A percentile compares a stretch with the other conserved stretches of the same genome.
These are phyloP conservation scores for Lepidopterella palustris DNA, from an alignment of 495 filamentous ascomycete genomes.

Conservation along the genomic window DNA sequence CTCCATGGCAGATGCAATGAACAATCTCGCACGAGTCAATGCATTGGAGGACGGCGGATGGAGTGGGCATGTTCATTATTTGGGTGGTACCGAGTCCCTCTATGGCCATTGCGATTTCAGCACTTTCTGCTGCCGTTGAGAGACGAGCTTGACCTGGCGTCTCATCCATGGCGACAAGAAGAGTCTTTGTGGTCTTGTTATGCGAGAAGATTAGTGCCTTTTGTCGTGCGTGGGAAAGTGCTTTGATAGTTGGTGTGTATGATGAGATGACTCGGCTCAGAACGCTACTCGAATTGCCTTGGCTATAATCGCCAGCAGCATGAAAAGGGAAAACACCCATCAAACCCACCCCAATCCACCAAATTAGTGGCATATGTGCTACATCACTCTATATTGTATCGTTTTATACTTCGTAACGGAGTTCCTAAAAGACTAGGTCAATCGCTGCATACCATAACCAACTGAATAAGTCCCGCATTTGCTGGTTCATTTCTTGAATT, in stretches of 20 bases:
- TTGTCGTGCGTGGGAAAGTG: neutral
- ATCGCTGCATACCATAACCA: neutral
- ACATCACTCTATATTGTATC: neutral
- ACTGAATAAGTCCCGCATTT: neutral
- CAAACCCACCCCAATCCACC: neutral
- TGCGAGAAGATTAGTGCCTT: neutral
- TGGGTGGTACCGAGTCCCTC: too few relatives aligned
- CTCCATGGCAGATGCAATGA: neutral
- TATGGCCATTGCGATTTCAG: neutral
- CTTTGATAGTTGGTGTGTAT: neutral
- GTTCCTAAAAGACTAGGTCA: neutral
- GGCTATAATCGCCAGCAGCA: neutral
- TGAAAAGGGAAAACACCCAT: neutral
- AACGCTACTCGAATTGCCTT: neutral
- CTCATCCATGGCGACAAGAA: neutral
- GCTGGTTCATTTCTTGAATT: neutral
- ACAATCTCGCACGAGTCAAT: neutral
- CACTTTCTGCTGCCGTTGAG: neutral
- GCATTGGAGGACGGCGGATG: neutral
- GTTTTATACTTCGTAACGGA: neutral
- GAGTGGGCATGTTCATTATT: neutral
- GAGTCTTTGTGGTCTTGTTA: neutral
- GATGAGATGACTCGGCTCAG: neutral
- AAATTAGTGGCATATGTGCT: neutral
- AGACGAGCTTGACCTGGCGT: neutral